Evolutionary conservation across 139 green algal species (phyloP), one percentile per base, ranked within the genome.

Genomic region (Astrephomene gubernaculifera): DNA sequence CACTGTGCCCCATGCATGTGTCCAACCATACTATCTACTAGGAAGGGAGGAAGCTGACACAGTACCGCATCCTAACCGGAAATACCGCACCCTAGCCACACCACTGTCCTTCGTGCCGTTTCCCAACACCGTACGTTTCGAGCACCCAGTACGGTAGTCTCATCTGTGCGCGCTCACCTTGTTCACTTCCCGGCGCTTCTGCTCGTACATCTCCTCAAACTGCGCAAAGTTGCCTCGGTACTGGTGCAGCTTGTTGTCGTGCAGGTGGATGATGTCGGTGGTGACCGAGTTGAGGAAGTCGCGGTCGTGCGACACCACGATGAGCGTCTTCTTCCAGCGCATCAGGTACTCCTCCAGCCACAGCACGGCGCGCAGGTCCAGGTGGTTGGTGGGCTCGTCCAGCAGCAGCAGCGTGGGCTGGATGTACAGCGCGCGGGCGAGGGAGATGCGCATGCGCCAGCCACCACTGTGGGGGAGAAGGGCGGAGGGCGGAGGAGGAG

Each of bases 151-250:
- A 12, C 14, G 49, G 12, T 57, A 12, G 57, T n/a, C n/a, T n/a
- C n/a, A n/a, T n/a, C 61, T n/a, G n/a, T 57, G 17, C 49, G 17
- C 24, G 22, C 52, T 10, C 60, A 83, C 76, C 91, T 95, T 94
- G 86, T 95, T 95, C 65, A 90, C 96, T 93, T 99, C 97, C 0
- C 92, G 89, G 29, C 98, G 93, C 89, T 96, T 95, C 93, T 99
- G 96, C 91, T 99, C 96, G 88, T 99, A 99, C 97, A 99, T 99
- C 81, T 98, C 95, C 92, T 99, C 97, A 90, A 99, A 99, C 89
- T 95, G 88, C 31, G 88, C 84, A 63, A 89, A 91, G 88, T 89
- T 91, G 76, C 87, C 87, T 57, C 87, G 87, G 76, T 91, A 91
- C 76, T 87, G 69, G 69, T 91, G 87, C 82, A 91, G 82, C 76